Percentiles rank a stretch among this genome's conserved stretches.
Evolutionary conservation across 805 yeast species (phyloP).

Genomic region (Saccharomycopsis javanensis): DNA sequence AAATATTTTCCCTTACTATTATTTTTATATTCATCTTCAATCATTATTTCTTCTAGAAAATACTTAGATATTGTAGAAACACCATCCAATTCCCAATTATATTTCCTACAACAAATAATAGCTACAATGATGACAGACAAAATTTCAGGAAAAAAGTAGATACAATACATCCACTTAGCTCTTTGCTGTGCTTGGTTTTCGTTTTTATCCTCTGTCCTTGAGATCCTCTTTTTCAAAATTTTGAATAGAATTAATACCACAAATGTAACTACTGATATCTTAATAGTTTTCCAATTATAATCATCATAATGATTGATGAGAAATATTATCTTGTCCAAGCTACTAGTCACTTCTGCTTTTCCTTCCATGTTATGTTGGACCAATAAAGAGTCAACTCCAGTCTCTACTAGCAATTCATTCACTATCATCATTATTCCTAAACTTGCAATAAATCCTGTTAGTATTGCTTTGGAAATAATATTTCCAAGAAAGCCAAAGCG

Average conservation of each 20-base stretch:
- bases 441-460: slow-evolving; percentile 78
- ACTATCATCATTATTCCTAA: slow-evolving; percentile 79
- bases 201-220: slow-evolving; percentile 8
- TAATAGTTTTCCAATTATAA: slow-evolving; percentile 47
- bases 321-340: slow-evolving; percentile 49
- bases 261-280: slow-evolving; percentile 48
- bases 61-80: slow-evolving; percentile 31
- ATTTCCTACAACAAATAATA: slow-evolving; percentile 40
- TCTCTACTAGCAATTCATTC: slow-evolving; percentile 60
- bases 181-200: slow-evolving; percentile 24
- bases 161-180: slow-evolving; percentile 24
- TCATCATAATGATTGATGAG: slow-evolving; percentile 37
- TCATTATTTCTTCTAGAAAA: slow-evolving; percentile 18
- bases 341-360: slow-evolving; percentile 4
- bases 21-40: slow-evolving; percentile 33
- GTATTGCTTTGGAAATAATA: slow-evolving; percentile 62
- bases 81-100: slow-evolving; percentile 30
- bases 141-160: slow-evolving; percentile 72
- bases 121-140: slow-evolving; percentile 58
- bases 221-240: slow-evolving; percentile 25
- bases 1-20: slow-evolving; percentile 40
- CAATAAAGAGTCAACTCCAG: slow-evolving; percentile 66
- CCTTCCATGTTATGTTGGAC: slow-evolving; percentile 21
- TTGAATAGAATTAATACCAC: slow-evolving; percentile 34
- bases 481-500: slow-evolving; percentile 81